These are phyloP conservation scores for Inga oerstediana DNA, from an alignment of 306 rosid species.

Conservation along the genomic window DNA sequence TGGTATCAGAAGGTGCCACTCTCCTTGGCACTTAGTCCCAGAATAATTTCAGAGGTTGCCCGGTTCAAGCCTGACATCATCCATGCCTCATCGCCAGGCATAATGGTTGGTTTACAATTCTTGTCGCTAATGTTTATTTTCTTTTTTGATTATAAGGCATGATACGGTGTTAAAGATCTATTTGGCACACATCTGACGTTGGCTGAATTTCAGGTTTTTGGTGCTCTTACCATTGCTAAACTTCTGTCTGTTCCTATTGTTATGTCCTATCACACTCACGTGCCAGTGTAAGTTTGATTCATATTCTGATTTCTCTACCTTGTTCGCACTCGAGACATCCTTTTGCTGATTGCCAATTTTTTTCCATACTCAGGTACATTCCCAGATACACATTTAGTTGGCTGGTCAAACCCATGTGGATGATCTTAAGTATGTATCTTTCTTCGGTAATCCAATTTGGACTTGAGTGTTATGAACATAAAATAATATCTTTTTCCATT, in stretches of 20 bases:
- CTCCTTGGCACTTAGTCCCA: constrained; percentile 97
- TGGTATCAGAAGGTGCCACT: constrained; percentile 97
- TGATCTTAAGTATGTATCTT: constrained; percentile 77
- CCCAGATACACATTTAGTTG: constrained; percentile 99
- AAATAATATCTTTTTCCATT: constrained; percentile 29
- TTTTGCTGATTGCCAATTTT: constrained; percentile 26
- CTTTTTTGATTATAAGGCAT: neutral
- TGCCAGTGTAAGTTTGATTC: constrained; percentile 80
- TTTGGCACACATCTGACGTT: constrained; percentile 29
- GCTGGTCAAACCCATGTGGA: constrained; percentile 99
- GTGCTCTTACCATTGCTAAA: constrained; percentile 91
- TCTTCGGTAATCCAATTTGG: neutral
- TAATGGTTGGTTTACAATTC: constrained; percentile 67
- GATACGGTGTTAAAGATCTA: constrained; percentile 1
- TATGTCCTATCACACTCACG: constrained; percentile 98
- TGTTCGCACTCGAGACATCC: neutral
- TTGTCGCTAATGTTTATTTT: constrained; percentile 3
- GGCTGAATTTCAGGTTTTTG: constrained; percentile 74
- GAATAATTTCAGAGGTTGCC: constrained; percentile 96
- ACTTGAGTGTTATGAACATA: constrained; percentile 19
- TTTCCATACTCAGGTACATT: constrained; percentile 66
- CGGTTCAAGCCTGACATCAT: constrained; percentile 97
- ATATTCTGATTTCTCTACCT: constrained; percentile 26
- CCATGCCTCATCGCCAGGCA: constrained; percentile 98
- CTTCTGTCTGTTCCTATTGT: constrained; percentile 85